A percentile compares a stretch with the other conserved stretches of the same genome.
phyloP scores from a whole-genome alignment of 1,284 basidiomycete species.

The Pseudozyma sp. region DNA sequence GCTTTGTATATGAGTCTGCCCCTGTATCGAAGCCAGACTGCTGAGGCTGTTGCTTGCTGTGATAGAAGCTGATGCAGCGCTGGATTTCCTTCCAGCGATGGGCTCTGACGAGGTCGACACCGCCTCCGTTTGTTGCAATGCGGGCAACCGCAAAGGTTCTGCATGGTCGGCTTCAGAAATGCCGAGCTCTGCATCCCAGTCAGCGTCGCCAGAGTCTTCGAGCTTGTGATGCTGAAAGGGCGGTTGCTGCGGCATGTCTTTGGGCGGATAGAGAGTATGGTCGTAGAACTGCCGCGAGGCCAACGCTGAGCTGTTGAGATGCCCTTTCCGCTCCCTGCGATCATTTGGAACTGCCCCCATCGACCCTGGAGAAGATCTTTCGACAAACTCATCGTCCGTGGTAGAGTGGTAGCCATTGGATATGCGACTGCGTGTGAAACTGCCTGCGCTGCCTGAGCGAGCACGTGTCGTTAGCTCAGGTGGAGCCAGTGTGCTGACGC shows the following conservation, averaged over 20 bases:
- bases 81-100: background rate
- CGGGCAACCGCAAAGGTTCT: slow-evolving; percentile 29
- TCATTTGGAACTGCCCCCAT: background rate
- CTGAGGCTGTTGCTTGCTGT: slow-evolving; percentile 9
- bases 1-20: slow-evolving; percentile 1
- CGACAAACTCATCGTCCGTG: slow-evolving; percentile 24
- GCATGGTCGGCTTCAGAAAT: slow-evolving; percentile 25
- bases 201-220: slow-evolving; percentile 24
- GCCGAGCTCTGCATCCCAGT: slow-evolving; percentile 45
- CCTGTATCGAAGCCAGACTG: background rate
- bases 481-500: slow-evolving; percentile 24
- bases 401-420: slow-evolving; percentile 22
- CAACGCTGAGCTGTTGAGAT: background rate
- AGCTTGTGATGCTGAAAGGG: background rate
- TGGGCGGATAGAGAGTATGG: background rate
- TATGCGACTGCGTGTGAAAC: slow-evolving; percentile 46
- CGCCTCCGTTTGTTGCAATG: slow-evolving; percentile 3
- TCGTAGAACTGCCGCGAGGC: background rate
- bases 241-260: background rate
- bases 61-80: background rate
- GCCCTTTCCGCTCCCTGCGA: background rate
- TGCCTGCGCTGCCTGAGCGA: slow-evolving; percentile 36
- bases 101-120: background rate
- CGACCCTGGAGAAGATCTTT: background rate
- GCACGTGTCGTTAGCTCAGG: slow-evolving; percentile 16